Evolutionary conservation across 352 stramenopile genomes (phyloP), one percentile per base, ranked within the genome.

Genomic region (Discostella stelligera): DNA sequence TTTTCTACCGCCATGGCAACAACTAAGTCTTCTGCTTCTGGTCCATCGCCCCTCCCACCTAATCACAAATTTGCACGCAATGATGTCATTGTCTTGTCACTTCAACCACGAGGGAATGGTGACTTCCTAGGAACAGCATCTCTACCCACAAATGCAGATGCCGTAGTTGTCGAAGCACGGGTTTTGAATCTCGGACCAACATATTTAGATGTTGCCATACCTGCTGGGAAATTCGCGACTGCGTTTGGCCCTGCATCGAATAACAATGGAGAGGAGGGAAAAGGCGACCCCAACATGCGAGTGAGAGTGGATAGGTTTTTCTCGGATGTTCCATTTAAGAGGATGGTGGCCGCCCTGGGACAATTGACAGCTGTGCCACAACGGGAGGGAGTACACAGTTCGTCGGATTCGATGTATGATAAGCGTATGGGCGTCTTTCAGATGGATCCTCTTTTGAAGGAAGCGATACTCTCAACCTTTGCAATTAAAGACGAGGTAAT

Each of bases 21-120:
- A 0, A 32, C 27, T 2, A 32, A 32, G 27, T 18, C 23, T 37
- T 23, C 2, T 21, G 21, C 10, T 10, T 8, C 37, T 6, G 69
- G 21, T 27, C 25, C 27, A 32, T 75, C 62, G 13, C 62, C 66
- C 27, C 27, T 92, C 4, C 86, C 86, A 41, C 61, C 80, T 9
- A 90, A 90, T 69, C 79, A 87, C 49, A 90, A 90, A 83, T 87
- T 92, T 61, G 80, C 84, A 27, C 69, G 74, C 27, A 92, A 92
- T 64, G 86, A 92, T 72, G 84, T 92, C 0, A 80, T 92, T 67
- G 74, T 92, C 50, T 46, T 92, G 13, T 88, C 86, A 8, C 52
- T 87, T 3, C 86, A 92, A 78, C 86, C 86, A 48, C 10, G 62
- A 27, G 86, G 86, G 18, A 90, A 75, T 69, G 86, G 86, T 30